A percentile compares a stretch with the other conserved stretches of the same genome.
Evolutionary conservation across 345 rosid species (phyloP).

Genomic region (Isatis tinctoria): DNA sequence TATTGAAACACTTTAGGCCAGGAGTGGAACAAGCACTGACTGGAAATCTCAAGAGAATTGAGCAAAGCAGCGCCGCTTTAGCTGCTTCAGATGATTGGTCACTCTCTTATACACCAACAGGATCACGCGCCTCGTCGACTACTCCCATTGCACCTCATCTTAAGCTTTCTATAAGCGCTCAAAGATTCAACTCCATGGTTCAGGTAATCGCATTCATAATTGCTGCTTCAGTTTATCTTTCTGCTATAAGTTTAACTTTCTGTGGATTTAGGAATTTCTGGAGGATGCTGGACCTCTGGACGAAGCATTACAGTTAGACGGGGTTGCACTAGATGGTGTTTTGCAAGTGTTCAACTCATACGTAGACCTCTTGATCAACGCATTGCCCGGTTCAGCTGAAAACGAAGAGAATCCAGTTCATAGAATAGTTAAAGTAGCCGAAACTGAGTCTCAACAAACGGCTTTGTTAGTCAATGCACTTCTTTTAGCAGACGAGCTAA

Average conservation of each 20-base stretch:
- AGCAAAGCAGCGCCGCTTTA: slow-evolving; percentile 68
- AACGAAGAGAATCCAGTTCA: slow-evolving; percentile 56
- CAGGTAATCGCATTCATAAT: slow-evolving; percentile 45
- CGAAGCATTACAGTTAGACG: slow-evolving; percentile 71
- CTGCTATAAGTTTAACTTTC: not conserved
- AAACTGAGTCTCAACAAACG: slow-evolving; percentile 74
- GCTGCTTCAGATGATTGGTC: slow-evolving; percentile 89
- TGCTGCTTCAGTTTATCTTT: no score
- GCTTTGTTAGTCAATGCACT: slow-evolving; percentile 86
- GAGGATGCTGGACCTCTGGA: slow-evolving; percentile 83
- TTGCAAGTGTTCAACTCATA: slow-evolving; percentile 64
- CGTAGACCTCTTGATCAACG: slow-evolving; percentile 66
- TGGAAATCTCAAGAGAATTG: slow-evolving; percentile 69
- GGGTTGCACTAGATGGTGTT: slow-evolving; percentile 72
- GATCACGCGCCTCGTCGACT: slow-evolving; percentile 50
- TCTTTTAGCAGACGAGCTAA: slow-evolving; percentile 76
- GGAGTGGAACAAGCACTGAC: slow-evolving; percentile 59
- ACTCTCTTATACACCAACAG: slow-evolving; percentile 50
- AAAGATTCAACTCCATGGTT: slow-evolving; percentile 72
- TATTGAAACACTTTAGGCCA: slow-evolving; percentile 67
- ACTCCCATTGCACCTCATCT: slow-evolving; percentile 43
- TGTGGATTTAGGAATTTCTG: slow-evolving; percentile 53
- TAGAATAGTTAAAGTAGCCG: slow-evolving; percentile 71
- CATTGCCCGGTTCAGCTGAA: slow-evolving; percentile 74
- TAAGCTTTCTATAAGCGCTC: slow-evolving; percentile 75